Evolutionary conservation across 2,329 filamentous ascomycete species (phyloP), one percentile per base, ranked within the genome.

Genomic region (Apiospora koreana): DNA sequence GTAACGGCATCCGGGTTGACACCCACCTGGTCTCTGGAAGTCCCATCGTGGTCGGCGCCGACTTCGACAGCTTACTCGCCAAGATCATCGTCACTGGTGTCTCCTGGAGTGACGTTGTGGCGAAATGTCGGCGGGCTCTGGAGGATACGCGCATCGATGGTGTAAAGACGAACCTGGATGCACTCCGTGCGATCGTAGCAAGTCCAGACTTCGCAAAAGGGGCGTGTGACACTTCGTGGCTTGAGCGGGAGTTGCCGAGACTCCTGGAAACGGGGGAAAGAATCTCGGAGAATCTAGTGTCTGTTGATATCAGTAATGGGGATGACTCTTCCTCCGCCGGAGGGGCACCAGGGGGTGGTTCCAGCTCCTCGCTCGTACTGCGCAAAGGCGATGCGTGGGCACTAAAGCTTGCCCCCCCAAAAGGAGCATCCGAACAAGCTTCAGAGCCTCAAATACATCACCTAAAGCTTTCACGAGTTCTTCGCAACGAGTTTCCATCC

Each of bases 331-430:
- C 35, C 5, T 4, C 18, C 14, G 6, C 67, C 31, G 67, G 21
- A 2, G 18, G 35, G 16, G 35, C 9, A 8, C 3, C 43, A n/a
- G 54, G 69, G n/a, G 23, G 71, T n/a, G 23, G 71, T 31, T 64
- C 68, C n/a, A 50, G 41, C 4, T 77, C 80, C 3, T 84, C 79
- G 69, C 78, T 84, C 0, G 76, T 89, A 2, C 87, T 91, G 77
- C 83, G 87, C 45, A 88, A 87, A 77, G 87, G 87, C 38, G 87
- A 90, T 72, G 86, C 87, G 1, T 90, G 88, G 88, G 83, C 85
- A 0, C 79, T 90, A 41, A 80, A 80, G 0, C 80, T 90, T 1
- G 77, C 83, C 1, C 77, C 84, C 10, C 72, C 77, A 50, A 50
- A 70, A 10, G 69, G 71, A 4, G 69, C 71, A 4, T 71, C 79